phyloP scores from a whole-genome alignment of 129 eudicot species.

The Arctium minus region DNA sequence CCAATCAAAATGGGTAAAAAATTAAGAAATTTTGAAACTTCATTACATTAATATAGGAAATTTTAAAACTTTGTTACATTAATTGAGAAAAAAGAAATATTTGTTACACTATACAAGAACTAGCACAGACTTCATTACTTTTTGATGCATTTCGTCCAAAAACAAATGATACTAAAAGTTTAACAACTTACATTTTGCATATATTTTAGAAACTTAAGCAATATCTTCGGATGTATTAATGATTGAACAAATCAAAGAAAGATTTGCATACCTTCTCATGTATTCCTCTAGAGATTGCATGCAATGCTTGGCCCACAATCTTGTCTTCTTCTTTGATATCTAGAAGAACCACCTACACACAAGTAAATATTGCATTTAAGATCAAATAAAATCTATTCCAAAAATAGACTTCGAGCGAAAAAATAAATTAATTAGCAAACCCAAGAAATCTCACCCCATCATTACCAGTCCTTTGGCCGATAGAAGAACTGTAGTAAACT shows the following conservation, averaged over 20 bases:
- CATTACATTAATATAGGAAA: too few relatives aligned
- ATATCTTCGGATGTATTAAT: neutral
- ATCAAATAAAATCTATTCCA: neutral
- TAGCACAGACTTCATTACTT: neutral
- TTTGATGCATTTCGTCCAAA: neutral
- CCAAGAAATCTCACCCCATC: slow-evolving; percentile 45
- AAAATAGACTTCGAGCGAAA: neutral
- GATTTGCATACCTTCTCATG: slow-evolving; percentile 50
- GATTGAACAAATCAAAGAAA: neutral
- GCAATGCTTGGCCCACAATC: slow-evolving; percentile 49
- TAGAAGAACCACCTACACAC: slow-evolving; percentile 37
- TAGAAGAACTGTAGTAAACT: slow-evolving; percentile 49
- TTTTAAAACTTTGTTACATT: neutral
- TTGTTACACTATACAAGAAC: neutral
- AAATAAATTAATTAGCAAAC: neutral
- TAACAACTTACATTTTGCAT: neutral
- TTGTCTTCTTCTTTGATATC: slow-evolving; percentile 74
- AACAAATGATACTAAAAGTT: neutral
- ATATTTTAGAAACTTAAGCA: neutral
- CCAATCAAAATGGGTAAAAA: too few relatives aligned
- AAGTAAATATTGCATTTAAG: neutral
- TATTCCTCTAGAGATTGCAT: slow-evolving; percentile 58
- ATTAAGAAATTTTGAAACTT: too few relatives aligned
- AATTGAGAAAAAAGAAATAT: too few relatives aligned
- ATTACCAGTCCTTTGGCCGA: slow-evolving; percentile 49